phyloP scores from a whole-genome alignment of 352 stramenopile genomes.

The Globisporangium solare region DNA sequence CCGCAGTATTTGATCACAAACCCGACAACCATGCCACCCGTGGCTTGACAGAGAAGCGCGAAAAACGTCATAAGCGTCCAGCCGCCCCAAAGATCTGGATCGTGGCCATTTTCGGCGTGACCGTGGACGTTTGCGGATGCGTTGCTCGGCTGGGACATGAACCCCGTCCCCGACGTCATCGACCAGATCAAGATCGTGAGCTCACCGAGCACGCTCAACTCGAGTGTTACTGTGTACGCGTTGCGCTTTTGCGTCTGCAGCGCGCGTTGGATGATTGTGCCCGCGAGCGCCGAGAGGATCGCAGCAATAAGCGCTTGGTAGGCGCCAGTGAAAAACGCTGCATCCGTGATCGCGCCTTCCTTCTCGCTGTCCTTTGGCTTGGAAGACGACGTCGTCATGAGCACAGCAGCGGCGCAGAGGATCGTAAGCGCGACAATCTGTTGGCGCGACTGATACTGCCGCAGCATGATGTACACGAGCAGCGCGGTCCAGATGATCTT shows the following conservation, averaged over 20 bases:
- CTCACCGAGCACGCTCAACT: conserved; percentile 68
- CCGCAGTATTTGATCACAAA: conserved; percentile 85
- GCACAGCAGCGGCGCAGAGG: conserved; percentile 62
- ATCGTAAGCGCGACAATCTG: conserved; percentile 69
- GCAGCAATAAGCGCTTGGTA: conserved; percentile 70
- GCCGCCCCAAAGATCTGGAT: conserved; percentile 49
- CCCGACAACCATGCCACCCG: conserved; percentile 66
- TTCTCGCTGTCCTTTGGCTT: conserved; percentile 3
- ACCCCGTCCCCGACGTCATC: conserved; percentile 17
- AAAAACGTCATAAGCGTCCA: conserved; percentile 64
- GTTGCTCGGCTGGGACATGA: conserved; percentile 16
- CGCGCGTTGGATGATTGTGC: conserved; percentile 72
- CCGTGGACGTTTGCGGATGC: conserved; percentile 9
- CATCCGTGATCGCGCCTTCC: conserved; percentile 17
- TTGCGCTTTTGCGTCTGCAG: conserved; percentile 69
- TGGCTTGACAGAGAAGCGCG: conserved; percentile 63
- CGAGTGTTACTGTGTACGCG: conserved; percentile 78
- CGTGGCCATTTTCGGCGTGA: conserved; percentile 8
- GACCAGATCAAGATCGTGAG: conserved; percentile 53
- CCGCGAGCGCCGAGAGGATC: conserved; percentile 66
- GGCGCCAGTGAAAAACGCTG: conserved; percentile 56
- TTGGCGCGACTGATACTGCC: conserved; percentile 57
- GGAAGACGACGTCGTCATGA: conserved; percentile 57
- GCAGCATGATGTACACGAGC: conserved; percentile 76
- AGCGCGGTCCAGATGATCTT: conserved; percentile 87